These are phyloP conservation scores for Mycena haematopus DNA, from an alignment of 768 basidiomycete species.

Conservation along the genomic window DNA sequence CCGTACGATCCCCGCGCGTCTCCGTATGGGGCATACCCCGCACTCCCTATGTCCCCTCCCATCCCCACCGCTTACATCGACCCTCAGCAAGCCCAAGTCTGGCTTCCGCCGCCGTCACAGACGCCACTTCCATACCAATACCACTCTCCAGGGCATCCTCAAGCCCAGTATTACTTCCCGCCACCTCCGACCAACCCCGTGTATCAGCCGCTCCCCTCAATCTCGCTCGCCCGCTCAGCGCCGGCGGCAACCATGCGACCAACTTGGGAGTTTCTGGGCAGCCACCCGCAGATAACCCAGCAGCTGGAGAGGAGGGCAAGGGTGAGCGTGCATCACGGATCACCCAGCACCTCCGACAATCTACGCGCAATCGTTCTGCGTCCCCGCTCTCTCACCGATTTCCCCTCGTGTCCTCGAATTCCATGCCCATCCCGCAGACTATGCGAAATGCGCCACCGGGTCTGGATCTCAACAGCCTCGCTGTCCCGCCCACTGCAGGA, in stretches of 20 bases:
- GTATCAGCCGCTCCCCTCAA: slow-evolving; percentile 28
- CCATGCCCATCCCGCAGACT: slow-evolving; percentile 28
- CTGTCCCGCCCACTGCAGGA: slow-evolving; percentile 31
- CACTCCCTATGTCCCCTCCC: slow-evolving; percentile 43
- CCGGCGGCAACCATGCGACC: slow-evolving; percentile 28
- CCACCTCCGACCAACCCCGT: slow-evolving; percentile 33
- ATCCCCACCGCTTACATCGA: slow-evolving; percentile 49
- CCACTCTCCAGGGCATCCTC: slow-evolving; percentile 35
- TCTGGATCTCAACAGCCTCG: slow-evolving; percentile 28
- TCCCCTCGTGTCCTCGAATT: slow-evolving; percentile 41
- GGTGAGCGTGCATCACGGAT: slow-evolving; percentile 66
- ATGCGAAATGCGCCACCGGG: slow-evolving; percentile 13
- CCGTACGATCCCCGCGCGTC: slow-evolving; percentile 25
- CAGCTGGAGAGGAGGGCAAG: slow-evolving; percentile 59
- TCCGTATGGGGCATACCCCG: slow-evolving; percentile 36
- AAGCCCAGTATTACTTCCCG: slow-evolving; percentile 44
- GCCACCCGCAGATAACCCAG: slow-evolving; percentile 34
- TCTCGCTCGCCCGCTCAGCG: slow-evolving; percentile 38
- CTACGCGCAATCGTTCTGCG: slow-evolving; percentile 63
- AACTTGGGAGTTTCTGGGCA: slow-evolving; percentile 29
- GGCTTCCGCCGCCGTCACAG: slow-evolving; percentile 51
- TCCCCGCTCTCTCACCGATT: slow-evolving; percentile 68
- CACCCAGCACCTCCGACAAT: slow-evolving; percentile 61
- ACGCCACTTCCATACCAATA: slow-evolving; percentile 41
- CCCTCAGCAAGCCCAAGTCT: slow-evolving; percentile 50